A percentile compares a stretch with the other conserved stretches of the same genome.
Conservation (phyloP, 2,329 filamentous ascomycete species). For the Colletotrichum acutatum region DNA sequence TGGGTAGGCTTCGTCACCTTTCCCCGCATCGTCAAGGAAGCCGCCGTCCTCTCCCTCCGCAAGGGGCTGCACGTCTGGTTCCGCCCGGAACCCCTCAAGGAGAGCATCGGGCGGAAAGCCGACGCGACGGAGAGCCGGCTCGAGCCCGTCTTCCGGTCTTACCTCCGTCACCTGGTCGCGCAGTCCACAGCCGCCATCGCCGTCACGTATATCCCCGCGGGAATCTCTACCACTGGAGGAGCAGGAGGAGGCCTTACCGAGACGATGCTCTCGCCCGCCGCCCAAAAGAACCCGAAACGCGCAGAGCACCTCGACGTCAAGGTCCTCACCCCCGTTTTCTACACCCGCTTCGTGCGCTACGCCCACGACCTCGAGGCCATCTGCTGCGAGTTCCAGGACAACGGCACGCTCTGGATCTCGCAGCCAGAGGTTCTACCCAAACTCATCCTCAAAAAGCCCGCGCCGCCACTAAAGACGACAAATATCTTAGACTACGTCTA, state of each 20-base stretch:
- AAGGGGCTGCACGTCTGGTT: conserved; percentile 72
- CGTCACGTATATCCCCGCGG: conserved; percentile 66
- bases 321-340: conserved; percentile 73
- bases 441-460: conserved; percentile 53
- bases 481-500: conserved; percentile 50
- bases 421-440: conserved; percentile 62
- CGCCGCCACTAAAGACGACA: conserved; percentile 47
- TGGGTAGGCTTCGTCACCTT: conserved; percentile 76
- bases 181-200: conserved; percentile 54
- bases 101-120: conserved; percentile 65
- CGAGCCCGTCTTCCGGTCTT: conserved; percentile 59
- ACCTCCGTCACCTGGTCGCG: conserved; percentile 61
- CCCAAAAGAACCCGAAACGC: conserved; percentile 31
- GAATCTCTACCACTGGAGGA: conserved; percentile 44
- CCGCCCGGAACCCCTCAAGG: conserved; percentile 69
- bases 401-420: conserved; percentile 67
- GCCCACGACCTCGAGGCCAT: conserved; percentile 70
- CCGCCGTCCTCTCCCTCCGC: conserved; percentile 65
- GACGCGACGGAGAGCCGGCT: conserved; percentile 59
- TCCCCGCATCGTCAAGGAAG: conserved; percentile 73
- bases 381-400: conserved; percentile 69
- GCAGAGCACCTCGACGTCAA: conserved; percentile 62
- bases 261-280: conserved; percentile 48
- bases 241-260: conserved; percentile 38
- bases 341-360: conserved; percentile 73